Evolutionary conservation across 1,284 basidiomycete genomes (phyloP), one percentile per base, ranked within the genome.

Genomic region (Thecaphora frezii): DNA sequence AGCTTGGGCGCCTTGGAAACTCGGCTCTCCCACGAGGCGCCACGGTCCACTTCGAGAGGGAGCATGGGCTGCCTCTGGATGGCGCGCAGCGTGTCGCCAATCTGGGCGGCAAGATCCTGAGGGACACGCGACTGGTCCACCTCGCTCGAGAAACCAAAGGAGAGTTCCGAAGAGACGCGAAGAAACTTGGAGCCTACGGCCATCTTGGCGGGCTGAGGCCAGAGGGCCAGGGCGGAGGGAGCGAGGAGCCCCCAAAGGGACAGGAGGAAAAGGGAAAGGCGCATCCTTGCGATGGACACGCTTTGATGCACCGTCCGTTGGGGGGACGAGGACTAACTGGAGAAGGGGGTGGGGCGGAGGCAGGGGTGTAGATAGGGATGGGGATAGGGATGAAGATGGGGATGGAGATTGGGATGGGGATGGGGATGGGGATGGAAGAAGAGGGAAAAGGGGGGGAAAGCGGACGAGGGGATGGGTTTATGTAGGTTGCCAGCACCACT

Each of bases 41-140:
- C 85, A 28, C 84, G 82, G 5, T 83, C 85, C 45, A 85, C 82
- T 46, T 83, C 80, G 46, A 86, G 81, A 13, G 82, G 79, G 47
- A 83, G 81, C 46, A 84, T 81, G 57, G 82, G 80, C 74, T 85
- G 83, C 7, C 71, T 80, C 47, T 70, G 59, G 45, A 72, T 54
- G 24, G 49, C 45, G 30, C 44, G 59, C 12, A 59, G 46, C 12
- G 60, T 51, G 4, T 57, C 57, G 23, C 42, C 88, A 44, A 90
- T 80, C 58, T 85, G 82, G 7, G 89, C 89, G 26, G 85, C 84
- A 33, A 93, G 82, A 86, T 74, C 54, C 63, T 22, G 25, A 83
- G 33, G 80, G 16, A 85, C 85, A 1, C 79, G 79, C 22, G 63
- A 57, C 24, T 86, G 81, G 73, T 87, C 85, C 9, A 82, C 75